phyloP scores from a whole-genome alignment of 345 rosid genomes.

The Kernera saxatilis region DNA sequence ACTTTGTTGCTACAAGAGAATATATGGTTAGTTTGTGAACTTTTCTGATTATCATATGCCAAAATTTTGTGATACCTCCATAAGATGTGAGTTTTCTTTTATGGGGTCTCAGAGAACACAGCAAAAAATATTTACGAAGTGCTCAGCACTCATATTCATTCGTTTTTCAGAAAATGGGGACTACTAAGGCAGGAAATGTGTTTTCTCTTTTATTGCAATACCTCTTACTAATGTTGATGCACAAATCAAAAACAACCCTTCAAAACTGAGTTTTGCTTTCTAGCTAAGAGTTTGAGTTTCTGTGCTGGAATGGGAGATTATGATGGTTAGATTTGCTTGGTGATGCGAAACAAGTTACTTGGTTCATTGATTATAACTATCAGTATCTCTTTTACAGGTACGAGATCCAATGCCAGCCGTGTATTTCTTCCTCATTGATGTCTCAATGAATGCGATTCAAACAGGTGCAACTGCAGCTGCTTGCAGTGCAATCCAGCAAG shows the following conservation, averaged over 20 bases:
- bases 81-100: background rate
- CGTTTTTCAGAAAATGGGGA: background rate
- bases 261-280: background rate
- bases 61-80: background rate
- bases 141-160: background rate
- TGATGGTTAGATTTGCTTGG: background rate
- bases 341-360: background rate
- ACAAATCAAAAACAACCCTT: background rate
- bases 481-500: conserved; percentile 92
- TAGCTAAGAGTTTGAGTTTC: background rate
- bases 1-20: conserved; percentile 89
- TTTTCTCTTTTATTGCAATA: background rate
- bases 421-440: conserved; percentile 91
- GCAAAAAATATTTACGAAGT: background rate
- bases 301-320: background rate
- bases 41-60: conserved; percentile 24
- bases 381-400: conserved; percentile 43
- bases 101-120: background rate
- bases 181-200: background rate
- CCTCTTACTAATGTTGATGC: background rate
- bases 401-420: conserved; percentile 99
- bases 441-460: conserved; percentile 88
- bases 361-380: conserved; percentile 18
- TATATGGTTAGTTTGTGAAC: conserved; percentile 80
- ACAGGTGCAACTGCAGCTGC: conserved; percentile 99